Evolutionary conservation across 1,139 yeast genomes (phyloP), one percentile per base, ranked within the genome.

Genomic region (Pichiaceae sp.): DNA sequence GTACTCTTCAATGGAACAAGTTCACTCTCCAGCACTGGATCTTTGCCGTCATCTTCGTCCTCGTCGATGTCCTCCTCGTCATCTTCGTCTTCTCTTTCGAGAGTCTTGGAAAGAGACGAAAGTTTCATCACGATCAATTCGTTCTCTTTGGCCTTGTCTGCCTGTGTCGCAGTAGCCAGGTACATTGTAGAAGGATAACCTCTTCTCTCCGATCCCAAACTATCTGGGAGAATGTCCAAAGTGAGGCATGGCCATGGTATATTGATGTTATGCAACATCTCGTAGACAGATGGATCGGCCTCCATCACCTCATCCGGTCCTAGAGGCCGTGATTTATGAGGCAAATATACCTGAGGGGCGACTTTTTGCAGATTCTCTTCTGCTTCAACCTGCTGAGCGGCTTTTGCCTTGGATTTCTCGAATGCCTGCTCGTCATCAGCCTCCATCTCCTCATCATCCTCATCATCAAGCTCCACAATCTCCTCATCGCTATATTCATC

Each of bases 181-280:
- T 84, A 84, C 49, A 87, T 68, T 4, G 94, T 72, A 31, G 94
- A 96, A 4, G 99, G 99, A 54, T 78, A 91, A 32, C 72, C 72
- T 62, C 95, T 74, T 66, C 98, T 78, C 60, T 87, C 96, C 39
- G 73, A 69, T 8, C 98, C 99, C 39, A 86, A 68, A 37, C 68
- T 65, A 57, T 91, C 99, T 11, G 95, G 95, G 39, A 93, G 63
- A 29, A 91, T 65, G 55, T 91, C 98, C 44, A 93, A 69, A 2
- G 96, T 85, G 54, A 91, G 66, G 62, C 96, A 87, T 17, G 99
- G 97, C 97, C 98, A 91, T 52, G 95, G 95, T 58, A 91, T 67
- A 57, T 84, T 85, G 44, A 91, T 85, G 53, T 85, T 85, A 62
- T 91, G 99, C 42, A 91, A 68, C 97, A 91, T 89, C 53, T 91